Conservation (phyloP, 345 rosid species). For the Populus alba region DNA sequence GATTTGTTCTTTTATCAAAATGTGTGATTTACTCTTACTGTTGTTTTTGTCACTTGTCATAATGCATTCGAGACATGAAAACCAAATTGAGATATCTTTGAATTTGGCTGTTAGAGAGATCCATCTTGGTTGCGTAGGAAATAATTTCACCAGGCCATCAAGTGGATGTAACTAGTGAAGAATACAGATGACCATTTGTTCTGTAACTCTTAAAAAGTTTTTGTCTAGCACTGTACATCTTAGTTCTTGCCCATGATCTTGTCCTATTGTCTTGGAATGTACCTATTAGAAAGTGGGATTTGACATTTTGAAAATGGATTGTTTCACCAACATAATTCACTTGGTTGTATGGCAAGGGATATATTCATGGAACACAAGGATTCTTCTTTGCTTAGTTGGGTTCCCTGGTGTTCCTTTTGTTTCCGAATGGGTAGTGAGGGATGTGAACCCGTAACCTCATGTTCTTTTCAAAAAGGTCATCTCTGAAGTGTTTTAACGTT, state of each 20-base stretch:
- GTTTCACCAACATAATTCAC: not conserved
- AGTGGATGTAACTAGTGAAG: not conserved
- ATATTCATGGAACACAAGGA: not conserved
- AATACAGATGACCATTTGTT: not conserved
- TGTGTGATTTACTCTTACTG: not conserved
- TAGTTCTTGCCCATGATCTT: no score
- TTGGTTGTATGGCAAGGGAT: constrained; percentile 1
- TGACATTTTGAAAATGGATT: not conserved
- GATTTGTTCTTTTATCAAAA: not conserved
- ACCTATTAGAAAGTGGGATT: not conserved
- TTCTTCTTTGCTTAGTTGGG: not conserved
- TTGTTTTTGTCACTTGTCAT: not conserved
- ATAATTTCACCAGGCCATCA: not conserved
- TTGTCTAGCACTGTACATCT: not conserved
- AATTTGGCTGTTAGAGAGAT: not conserved
- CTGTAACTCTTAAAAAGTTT: not conserved
- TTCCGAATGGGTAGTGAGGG: no score
- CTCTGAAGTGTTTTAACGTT: no score
- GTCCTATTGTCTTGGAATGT: not conserved
- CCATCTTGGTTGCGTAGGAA: not conserved
- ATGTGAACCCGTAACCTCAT: no score
- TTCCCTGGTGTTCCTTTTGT: not conserved
- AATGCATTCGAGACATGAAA: not conserved
- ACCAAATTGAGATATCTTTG: not conserved
- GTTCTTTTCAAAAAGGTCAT: not conserved